Conservation (phyloP, 495 filamentous ascomycete genomes). For the Sordaria brevicollis region DNA sequence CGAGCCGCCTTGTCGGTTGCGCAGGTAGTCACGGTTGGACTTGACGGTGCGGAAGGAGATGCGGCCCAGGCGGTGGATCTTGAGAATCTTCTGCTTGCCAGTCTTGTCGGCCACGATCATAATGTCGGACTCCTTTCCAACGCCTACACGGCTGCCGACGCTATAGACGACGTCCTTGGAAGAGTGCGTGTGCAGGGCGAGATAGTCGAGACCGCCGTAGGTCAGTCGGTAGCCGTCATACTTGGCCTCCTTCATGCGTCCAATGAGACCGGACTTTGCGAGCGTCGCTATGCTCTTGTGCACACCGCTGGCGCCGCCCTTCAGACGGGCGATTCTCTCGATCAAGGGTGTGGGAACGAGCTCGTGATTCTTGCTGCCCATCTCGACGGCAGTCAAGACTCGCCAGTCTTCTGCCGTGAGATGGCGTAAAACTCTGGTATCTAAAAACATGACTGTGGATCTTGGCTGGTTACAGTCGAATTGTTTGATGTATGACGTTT, state of each 20-base stretch:
- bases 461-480: background rate
- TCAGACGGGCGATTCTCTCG: constrained; percentile 67
- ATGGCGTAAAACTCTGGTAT: constrained; percentile 84
- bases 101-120: constrained; percentile 70
- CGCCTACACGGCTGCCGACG: constrained; percentile 88
- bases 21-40: constrained; percentile 89
- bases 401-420: constrained; percentile 88
- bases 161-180: constrained; percentile 71
- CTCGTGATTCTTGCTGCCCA: constrained; percentile 92
- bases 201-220: constrained; percentile 94
- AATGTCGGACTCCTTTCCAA: constrained; percentile 97
- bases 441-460: constrained; percentile 42
- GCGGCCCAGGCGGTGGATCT: constrained; percentile 85
- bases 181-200: constrained; percentile 81
- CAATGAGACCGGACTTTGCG: constrained; percentile 87
- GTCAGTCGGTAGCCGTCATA: constrained; percentile 97
- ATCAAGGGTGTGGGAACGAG: constrained; percentile 88
- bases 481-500: background rate
- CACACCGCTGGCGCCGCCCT: constrained; percentile 68
- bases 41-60: constrained; percentile 97
- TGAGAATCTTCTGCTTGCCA: constrained; percentile 61
- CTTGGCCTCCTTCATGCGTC: constrained; percentile 85
- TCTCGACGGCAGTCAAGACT: constrained; percentile 87
- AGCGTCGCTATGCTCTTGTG: constrained; percentile 78
- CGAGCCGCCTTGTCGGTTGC: constrained; percentile 56